Evolutionary conservation across 2,329 filamentous ascomycete species (phyloP), one percentile per base, ranked within the genome.

Genomic region (Alternaria sp.): DNA sequence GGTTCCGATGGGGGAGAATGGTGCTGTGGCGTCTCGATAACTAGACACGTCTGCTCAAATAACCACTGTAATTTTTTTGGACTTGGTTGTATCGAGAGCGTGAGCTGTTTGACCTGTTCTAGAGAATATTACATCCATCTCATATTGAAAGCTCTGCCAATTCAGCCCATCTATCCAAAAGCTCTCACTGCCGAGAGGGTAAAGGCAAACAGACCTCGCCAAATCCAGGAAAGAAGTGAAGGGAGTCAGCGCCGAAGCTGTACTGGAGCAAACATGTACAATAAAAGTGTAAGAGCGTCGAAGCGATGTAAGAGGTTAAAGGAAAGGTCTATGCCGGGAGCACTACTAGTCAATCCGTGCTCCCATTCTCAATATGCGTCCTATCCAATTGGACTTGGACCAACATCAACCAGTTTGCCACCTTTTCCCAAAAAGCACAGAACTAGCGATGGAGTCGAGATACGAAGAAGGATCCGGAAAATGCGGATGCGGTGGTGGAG

Each of bases 251-350:
- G 54, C 51, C 50, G 41, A 56, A 51, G 56, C 56, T 42, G 26
- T 39, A 58, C 58, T 61, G 46, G 40, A 33, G 51, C 41, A 56
- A 62, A 33, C 57, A 68, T 68, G 46, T 68, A 68, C 65, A 68
- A 51, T 65, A 65, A 66, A 63, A 50, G 42, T 61, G 55, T 64
- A 56, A 62, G 28, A 36, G 53, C 33, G 49, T 54, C 24, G 46
- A 56, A 59, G 49, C 36, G 13, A 23, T 34, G 28, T 33, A 41
- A 59, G 58, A 62, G 41, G 28, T 40, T 17, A n/a, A 33, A 51
- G 51, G 37, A 37, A 42, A 55, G 37, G 50, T 64, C 59, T 65
- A 67, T 54, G 51, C 54, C 51, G 56, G 42, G 31, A 56, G 51
- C 26, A n/a, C 46, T 26, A 31, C n/a, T 29, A 29, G 49, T 24